Conservation (phyloP, 129 eudicot genomes). For the Pulicaria dysenterica region DNA sequence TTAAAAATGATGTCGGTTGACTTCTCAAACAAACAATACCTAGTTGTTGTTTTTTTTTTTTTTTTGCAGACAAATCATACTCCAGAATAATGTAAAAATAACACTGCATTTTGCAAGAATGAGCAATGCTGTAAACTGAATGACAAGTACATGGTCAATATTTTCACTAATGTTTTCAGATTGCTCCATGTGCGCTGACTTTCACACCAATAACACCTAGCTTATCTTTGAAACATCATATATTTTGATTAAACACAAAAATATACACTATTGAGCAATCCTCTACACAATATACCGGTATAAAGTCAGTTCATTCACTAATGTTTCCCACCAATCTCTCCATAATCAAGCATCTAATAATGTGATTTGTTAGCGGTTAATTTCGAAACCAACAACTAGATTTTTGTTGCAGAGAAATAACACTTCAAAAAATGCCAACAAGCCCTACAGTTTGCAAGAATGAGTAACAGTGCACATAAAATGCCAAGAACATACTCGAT, state of each 20-base stretch:
- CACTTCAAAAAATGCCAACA: background rate
- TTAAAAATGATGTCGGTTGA: background rate
- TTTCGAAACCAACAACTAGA: background rate
- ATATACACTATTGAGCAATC: background rate
- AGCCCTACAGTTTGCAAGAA: background rate
- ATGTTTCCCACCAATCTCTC: background rate
- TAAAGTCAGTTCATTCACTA: background rate
- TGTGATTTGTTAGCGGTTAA: background rate
- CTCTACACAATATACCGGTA: background rate
- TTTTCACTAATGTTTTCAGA: background rate
- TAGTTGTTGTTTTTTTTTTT: too few species aligned
- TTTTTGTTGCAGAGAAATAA: conserved; percentile 15
- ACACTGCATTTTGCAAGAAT: background rate
- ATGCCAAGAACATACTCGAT: background rate
- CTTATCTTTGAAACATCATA: too few species aligned
- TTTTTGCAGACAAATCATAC: conserved; percentile 1
- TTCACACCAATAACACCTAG: background rate
- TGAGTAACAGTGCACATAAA: conserved; percentile 4
- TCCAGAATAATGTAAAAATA: background rate
- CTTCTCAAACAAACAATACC: conserved; percentile 7
- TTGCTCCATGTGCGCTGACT: background rate
- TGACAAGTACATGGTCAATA: background rate
- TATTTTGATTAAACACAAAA: too few species aligned
- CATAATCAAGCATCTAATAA: background rate
- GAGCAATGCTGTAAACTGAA: background rate